Percentiles rank a stretch among this genome's conserved stretches.
These are phyloP conservation scores for Chenopodium formosanum DNA, from an alignment of 148 eudicot species.

Conservation along the genomic window DNA sequence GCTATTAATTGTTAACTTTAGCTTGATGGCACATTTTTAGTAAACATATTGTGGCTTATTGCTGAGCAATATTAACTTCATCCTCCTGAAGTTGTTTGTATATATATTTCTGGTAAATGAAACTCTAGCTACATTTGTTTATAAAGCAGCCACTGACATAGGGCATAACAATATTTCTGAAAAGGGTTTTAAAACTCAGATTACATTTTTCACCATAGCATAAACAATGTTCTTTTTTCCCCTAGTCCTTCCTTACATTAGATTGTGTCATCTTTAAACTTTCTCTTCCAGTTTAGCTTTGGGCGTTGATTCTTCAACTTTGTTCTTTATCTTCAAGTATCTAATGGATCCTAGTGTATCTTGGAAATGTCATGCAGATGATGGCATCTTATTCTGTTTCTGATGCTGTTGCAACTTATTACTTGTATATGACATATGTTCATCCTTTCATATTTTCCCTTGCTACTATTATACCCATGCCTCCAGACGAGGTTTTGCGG, in stretches of 20 bases:
- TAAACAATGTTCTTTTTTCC: not conserved
- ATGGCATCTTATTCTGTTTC: constrained; percentile 99
- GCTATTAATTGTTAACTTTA: not conserved
- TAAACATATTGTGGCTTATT: not conserved
- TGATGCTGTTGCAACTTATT: constrained; percentile 98
- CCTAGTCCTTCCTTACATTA: not conserved
- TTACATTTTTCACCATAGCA: not conserved
- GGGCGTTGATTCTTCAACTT: not conserved
- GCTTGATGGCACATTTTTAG: not conserved
- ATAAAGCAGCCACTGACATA: not conserved
- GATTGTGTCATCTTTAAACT: no score
- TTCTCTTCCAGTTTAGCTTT: not conserved
- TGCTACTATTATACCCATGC: constrained; percentile 98
- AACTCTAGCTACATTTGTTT: not conserved
- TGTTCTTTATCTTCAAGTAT: constrained; percentile 9
- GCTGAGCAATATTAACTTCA: not conserved
- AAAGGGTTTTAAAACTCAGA: not conserved
- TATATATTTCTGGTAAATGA: not conserved
- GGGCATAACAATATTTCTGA: no score
- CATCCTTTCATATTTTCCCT: constrained; percentile 99
- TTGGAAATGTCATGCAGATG: constrained; percentile 59
- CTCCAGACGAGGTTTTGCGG: constrained; percentile 97
- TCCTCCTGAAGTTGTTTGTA: not conserved
- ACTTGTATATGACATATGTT: constrained; percentile 96
- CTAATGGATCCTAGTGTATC: constrained; percentile 23